These are phyloP conservation scores for Gymnopilus dilepis DNA, from an alignment of 768 basidiomycete genomes.

Conservation along the genomic window DNA sequence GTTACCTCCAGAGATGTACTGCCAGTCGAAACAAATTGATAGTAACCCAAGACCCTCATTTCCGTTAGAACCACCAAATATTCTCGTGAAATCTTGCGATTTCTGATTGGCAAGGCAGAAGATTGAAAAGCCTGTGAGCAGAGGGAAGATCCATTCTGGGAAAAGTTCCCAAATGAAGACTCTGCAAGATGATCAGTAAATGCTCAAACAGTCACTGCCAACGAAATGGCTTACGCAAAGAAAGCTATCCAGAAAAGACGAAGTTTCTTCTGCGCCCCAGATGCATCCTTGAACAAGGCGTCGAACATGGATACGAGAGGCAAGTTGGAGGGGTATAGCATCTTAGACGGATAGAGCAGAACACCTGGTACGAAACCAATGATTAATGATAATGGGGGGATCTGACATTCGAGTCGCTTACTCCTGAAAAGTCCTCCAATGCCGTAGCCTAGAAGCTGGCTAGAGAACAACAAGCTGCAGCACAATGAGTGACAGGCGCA, in stretches of 20 bases:
- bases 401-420: slow-evolving; percentile 26
- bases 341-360: slow-evolving; percentile 57
- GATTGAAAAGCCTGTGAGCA: slow-evolving; percentile 59
- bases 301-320: slow-evolving; percentile 56
- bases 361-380: slow-evolving; percentile 32
- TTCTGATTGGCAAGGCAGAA: slow-evolving; percentile 61
- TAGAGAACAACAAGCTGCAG: slow-evolving; percentile 38
- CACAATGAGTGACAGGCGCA: background rate
- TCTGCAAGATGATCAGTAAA: slow-evolving; percentile 24
- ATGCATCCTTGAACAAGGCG: slow-evolving; percentile 48
- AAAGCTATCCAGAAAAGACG: slow-evolving; percentile 56
- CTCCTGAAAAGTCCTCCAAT: slow-evolving; percentile 59
- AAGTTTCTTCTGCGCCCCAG: slow-evolving; percentile 44
- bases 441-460: slow-evolving; percentile 51
- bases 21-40: slow-evolving; percentile 67
- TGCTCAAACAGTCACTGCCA: background rate
- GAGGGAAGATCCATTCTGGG: slow-evolving; percentile 64
- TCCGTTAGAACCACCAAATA: slow-evolving; percentile 68
- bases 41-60: slow-evolving; percentile 70
- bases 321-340: slow-evolving; percentile 53
- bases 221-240: slow-evolving; percentile 34
- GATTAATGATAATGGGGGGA: background rate
- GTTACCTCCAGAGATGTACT: slow-evolving; percentile 54
- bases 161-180: slow-evolving; percentile 58
- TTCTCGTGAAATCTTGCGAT: slow-evolving; percentile 51